Conservation (phyloP, 495 filamentous ascomycete species). For the Sordaria brevicollis region DNA sequence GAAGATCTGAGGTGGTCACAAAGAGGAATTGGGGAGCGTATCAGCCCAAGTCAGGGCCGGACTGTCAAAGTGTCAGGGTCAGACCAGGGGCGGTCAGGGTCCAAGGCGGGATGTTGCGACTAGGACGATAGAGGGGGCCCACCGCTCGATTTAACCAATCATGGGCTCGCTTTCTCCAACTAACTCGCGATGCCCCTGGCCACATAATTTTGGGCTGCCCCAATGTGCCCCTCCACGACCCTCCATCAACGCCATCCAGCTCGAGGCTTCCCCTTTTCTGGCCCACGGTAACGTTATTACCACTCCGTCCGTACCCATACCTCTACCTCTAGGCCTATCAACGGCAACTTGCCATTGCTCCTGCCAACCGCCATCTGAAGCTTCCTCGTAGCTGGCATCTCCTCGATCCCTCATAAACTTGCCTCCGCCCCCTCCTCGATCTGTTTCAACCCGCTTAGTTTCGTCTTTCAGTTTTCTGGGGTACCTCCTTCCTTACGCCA, state of each 20-base stretch:
- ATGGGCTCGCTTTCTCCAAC: neutral
- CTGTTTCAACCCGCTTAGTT: neutral
- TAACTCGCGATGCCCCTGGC: neutral
- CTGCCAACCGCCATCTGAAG: neutral
- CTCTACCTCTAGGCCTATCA: neutral
- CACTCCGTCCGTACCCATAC: neutral
- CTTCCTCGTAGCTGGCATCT: neutral
- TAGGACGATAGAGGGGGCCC: neutral
- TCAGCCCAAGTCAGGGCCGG: neutral
- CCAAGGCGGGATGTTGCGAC: neutral
- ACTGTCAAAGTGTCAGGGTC: neutral
- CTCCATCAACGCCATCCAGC: neutral
- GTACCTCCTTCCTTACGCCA: neutral
- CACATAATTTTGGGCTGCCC: neutral
- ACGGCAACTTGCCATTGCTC: neutral
- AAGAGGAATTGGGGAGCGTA: neutral
- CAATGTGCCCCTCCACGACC: neutral
- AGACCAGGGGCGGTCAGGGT: neutral
- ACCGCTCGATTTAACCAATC: neutral
- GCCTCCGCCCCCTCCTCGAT: neutral
- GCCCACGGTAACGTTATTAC: neutral
- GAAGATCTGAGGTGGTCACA: neutral
- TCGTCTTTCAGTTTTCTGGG: neutral
- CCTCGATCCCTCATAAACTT: neutral
- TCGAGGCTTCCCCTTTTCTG: neutral